phyloP scores from a whole-genome alignment of 202 grass and related monocot genomes.

The Saccharum hybrid region DNA sequence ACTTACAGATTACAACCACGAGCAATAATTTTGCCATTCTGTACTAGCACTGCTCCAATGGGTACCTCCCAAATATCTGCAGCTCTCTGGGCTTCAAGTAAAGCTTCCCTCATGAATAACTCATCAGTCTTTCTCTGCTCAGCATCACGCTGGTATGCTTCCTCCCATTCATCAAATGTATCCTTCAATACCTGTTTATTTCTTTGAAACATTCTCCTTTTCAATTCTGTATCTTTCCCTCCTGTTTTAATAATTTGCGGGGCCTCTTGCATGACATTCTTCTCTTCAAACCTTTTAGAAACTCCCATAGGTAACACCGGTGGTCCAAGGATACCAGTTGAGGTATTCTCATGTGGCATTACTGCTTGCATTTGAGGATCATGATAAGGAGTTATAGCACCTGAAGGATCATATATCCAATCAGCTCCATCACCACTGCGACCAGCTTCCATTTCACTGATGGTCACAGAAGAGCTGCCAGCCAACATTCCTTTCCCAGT shows the following conservation, averaged over 20 bases:
- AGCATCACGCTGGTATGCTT: conserved; percentile 73
- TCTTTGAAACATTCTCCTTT: conserved; percentile 73
- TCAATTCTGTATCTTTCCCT: conserved; percentile 57
- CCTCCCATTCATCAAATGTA: conserved; percentile 94
- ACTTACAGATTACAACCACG: conserved; percentile 94
- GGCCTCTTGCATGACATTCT: conserved; percentile 50
- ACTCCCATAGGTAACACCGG: conserved; percentile 27
- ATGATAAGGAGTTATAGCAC: conserved; percentile 36
- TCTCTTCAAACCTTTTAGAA: conserved; percentile 60
- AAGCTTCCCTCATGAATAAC: conserved; percentile 96
- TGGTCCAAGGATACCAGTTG: conserved; percentile 40
- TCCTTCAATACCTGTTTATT: conserved; percentile 81
- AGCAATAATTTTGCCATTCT: conserved; percentile 90
- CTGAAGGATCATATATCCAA: conserved; percentile 46
- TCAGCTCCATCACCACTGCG: conserved; percentile 5
- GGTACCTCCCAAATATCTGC: conserved; percentile 98
- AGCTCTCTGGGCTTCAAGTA: conserved; percentile 88
- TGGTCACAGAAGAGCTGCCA: conserved; percentile 38
- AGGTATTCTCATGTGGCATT: conserved; percentile 39
- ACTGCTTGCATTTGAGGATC: conserved; percentile 37
- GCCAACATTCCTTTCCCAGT: conserved; percentile 35
- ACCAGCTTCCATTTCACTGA: conserved; percentile 37
- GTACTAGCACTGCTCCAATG: conserved; percentile 89
- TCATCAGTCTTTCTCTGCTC: conserved; percentile 79
- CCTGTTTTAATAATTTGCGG: conserved; percentile 54